Conservation (phyloP, 2,329 filamentous ascomycete species). For the Sclerotinia subarctica region DNA sequence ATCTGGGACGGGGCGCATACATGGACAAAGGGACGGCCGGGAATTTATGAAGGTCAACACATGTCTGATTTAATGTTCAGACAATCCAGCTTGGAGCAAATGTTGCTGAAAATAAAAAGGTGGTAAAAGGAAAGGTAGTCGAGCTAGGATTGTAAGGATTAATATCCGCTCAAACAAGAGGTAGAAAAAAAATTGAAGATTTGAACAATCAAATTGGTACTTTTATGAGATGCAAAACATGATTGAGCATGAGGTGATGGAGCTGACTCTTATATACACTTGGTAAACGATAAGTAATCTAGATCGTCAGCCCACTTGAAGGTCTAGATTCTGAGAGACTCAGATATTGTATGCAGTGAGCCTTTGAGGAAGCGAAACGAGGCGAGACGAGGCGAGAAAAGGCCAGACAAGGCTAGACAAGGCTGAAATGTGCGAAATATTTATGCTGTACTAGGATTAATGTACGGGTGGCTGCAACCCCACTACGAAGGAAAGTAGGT, state of each 20-base stretch:
- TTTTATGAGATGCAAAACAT: neutral
- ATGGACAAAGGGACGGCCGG: neutral
- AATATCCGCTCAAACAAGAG: neutral
- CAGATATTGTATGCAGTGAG: slow-evolving; percentile 2
- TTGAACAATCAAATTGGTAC: neutral
- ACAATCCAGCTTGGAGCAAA: too few relatives aligned
- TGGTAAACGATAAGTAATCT: neutral
- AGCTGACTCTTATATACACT: slow-evolving; percentile 9
- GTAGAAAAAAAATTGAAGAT: neutral
- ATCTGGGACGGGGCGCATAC: neutral
- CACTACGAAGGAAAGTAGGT: neutral
- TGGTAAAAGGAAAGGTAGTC: neutral
- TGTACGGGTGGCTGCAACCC: slow-evolving; percentile 1
- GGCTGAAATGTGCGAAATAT: neutral
- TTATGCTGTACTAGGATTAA: neutral
- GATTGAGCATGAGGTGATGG: neutral
- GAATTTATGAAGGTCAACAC: neutral
- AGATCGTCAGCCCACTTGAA: slow-evolving; percentile 17
- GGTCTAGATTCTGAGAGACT: slow-evolving; percentile 17
- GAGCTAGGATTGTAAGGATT: neutral
- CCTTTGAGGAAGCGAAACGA: slow-evolving; percentile 7
- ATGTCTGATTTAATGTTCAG: neutral
- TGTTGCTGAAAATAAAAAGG: neutral
- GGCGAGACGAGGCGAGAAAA: neutral
- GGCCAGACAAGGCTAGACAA: neutral